phyloP scores from a whole-genome alignment of 2,329 filamentous ascomycete genomes.

The Metarhizium anisopliae region DNA sequence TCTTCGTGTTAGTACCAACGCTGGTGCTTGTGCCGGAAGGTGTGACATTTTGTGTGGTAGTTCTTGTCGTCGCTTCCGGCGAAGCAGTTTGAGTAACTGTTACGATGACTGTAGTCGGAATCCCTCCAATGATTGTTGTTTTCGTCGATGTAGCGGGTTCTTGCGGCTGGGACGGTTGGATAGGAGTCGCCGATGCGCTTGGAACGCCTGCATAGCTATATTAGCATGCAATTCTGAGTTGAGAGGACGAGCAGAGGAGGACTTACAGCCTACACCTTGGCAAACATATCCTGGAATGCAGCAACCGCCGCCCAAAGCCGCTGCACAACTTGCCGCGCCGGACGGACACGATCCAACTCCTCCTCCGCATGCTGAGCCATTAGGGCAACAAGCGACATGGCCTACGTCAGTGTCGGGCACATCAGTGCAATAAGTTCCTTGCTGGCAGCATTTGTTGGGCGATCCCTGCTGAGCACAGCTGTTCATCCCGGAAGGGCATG shows the following conservation, averaged over 20 bases:
- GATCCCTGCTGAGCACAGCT: constrained; percentile 56
- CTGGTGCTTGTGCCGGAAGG: constrained; percentile 19
- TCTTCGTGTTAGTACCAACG: constrained; percentile 28
- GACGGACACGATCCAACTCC: constrained; percentile 51
- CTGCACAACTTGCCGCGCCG: constrained; percentile 56
- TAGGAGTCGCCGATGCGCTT: constrained; percentile 20
- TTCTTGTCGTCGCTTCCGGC: constrained; percentile 27
- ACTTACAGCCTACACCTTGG: constrained; percentile 60
- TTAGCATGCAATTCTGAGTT: not conserved
- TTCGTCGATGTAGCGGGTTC: constrained; percentile 29
- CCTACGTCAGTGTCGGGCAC: constrained; percentile 55
- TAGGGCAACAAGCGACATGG: constrained; percentile 66
- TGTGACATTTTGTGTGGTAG: constrained; percentile 9
- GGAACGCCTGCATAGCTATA: constrained; percentile 18
- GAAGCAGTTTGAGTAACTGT: constrained; percentile 29
- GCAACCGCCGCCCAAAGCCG: constrained; percentile 61
- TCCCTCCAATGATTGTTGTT: constrained; percentile 25
- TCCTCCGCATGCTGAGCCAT: constrained; percentile 54
- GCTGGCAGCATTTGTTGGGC: constrained; percentile 64
- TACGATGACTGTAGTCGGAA: constrained; percentile 31
- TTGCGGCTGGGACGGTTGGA: constrained; percentile 10
- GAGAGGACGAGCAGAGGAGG: not conserved
- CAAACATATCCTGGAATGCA: constrained; percentile 67
- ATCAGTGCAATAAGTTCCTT: constrained; percentile 55
- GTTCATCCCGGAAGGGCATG: constrained; percentile 59